A percentile compares a stretch with the other conserved stretches of the same genome.
phyloP scores from a whole-genome alignment of 73 alveolate genomes.

The Paramecium bursaria region DNA sequence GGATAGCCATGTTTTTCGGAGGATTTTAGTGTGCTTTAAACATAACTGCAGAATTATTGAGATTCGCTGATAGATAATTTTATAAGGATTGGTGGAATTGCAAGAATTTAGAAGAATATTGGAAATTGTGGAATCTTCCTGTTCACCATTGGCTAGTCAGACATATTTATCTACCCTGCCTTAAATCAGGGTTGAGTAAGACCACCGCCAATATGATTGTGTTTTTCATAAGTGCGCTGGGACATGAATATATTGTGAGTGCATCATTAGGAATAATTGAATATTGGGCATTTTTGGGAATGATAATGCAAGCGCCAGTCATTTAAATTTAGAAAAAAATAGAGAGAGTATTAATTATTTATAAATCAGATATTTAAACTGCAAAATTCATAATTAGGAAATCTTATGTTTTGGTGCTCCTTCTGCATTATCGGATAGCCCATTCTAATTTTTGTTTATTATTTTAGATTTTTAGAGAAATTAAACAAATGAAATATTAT shows the following conservation, averaged over 20 bases:
- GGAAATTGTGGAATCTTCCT: constrained; percentile 89
- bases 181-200: constrained; percentile 75
- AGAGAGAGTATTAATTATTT: constrained; percentile 68
- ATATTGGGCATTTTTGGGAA: constrained; percentile 78
- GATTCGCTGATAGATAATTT: constrained; percentile 89
- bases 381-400: constrained; percentile 76
- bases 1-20: constrained; percentile 87
- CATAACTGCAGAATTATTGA: constrained; percentile 80
- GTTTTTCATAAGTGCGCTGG: constrained; percentile 81
- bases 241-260: constrained; percentile 85
- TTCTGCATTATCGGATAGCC: constrained; percentile 91
- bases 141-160: constrained; percentile 88
- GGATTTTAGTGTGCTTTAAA: constrained; percentile 82
- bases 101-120: constrained; percentile 72
- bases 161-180: constrained; percentile 86
- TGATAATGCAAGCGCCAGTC: constrained; percentile 84
- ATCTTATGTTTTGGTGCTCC: constrained; percentile 82
- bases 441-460: constrained; percentile 76
- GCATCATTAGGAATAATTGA: constrained; percentile 76
- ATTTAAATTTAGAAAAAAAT: constrained; percentile 77
- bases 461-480: constrained; percentile 44
- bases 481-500: background rate
- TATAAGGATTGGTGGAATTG: constrained; percentile 85
- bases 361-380: constrained; percentile 38
- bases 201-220: constrained; percentile 73